Base-by-base conservation (phyloP, 345 rosid genomes). In the Eucalyptus dawsonii region DNA sequence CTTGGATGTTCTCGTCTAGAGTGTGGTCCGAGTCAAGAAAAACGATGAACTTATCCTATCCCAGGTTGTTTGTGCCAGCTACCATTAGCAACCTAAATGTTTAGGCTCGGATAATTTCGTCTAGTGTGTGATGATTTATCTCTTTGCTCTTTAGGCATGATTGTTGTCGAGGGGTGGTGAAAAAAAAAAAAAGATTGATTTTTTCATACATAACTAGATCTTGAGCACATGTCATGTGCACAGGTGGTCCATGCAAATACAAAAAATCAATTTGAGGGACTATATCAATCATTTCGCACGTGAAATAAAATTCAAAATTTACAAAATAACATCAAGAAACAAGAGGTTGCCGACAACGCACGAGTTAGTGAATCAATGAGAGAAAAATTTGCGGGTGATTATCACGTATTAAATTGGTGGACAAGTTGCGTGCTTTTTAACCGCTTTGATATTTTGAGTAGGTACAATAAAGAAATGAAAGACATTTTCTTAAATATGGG, bases 311-410 rank as follows among this genome's bases (percentile, higher is more conserved):
- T 0, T 60, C 67, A 11, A 60, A 60, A 25, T 60, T 60, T 0
- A 27, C 15, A 25, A 24, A 25, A 27, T 25, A 11, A 58, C 13
- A 21, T 56, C 12, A 9, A 22, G 27, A 54, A 54, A 54, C 25
- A 4, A 56, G 29, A 56, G 29, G 29, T 56, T 56, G 62, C 62
- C 13, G 0, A 11, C 62, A 24, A 22, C 6, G 1, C 0, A 0
- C 1, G 13, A 22, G 62, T 56, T 24, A 22, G 12, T 2, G 62
- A 56, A 24, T 56, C 27, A 1, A 24, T 24, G 27, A 9, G 27
- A 22, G 29, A 56, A 24, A 56, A 10, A 56, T 9, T 56, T 4
- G 6, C 1, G 1, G 62, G 29, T 9, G 62, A 10, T 56, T 56
- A 4, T 2, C 62, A 4, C 3, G 6, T 56, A 24, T 56, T 56